Evolutionary conservation across 495 filamentous ascomycete species (phyloP).

Genomic region (Haplographium delicatum): DNA sequence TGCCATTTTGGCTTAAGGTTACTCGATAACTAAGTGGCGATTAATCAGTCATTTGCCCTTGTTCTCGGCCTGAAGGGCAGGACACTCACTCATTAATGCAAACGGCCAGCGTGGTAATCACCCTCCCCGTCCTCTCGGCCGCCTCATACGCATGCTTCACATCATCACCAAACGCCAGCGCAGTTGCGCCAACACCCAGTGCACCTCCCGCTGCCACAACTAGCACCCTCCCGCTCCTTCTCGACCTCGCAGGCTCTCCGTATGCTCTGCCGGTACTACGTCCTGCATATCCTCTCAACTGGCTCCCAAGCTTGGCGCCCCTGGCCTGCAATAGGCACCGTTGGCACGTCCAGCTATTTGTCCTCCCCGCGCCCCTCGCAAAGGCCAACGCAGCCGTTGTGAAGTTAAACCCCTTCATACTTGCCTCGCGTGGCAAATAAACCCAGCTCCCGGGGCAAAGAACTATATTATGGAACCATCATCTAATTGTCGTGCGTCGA

Average conservation of each 20-base stretch:
- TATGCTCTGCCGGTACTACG: background rate
- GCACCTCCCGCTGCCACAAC: slow-evolving; percentile 48
- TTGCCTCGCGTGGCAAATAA: too few species aligned
- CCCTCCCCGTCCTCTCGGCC: slow-evolving; percentile 70
- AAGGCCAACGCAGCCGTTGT: background rate
- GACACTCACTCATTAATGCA: slow-evolving; percentile 84
- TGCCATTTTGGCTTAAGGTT: slow-evolving; percentile 64
- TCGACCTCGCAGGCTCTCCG: slow-evolving; percentile 1
- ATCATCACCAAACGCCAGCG: slow-evolving; percentile 64
- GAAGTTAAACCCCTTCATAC: slow-evolving; percentile 16
- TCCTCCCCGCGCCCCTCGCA: background rate
- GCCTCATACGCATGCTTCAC: slow-evolving; percentile 68
- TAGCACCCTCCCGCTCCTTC: slow-evolving; percentile 33
- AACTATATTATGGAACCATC: too few species aligned
- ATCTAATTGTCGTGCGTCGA: too few species aligned
- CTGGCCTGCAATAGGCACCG: slow-evolving; percentile 20
- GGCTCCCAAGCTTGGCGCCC: background rate
- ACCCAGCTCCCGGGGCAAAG: too few species aligned
- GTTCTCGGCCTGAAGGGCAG: background rate
- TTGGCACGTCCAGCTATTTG: slow-evolving; percentile 26
- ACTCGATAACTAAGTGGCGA: slow-evolving; percentile 85
- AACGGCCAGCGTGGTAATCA: slow-evolving; percentile 67
- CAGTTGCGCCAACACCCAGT: slow-evolving; percentile 49
- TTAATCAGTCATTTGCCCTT: slow-evolving; percentile 2
- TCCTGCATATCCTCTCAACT: slow-evolving; percentile 8